These are phyloP conservation scores for Tricholoma flavovirens DNA, from an alignment of 768 basidiomycete genomes.

Conservation along the genomic window DNA sequence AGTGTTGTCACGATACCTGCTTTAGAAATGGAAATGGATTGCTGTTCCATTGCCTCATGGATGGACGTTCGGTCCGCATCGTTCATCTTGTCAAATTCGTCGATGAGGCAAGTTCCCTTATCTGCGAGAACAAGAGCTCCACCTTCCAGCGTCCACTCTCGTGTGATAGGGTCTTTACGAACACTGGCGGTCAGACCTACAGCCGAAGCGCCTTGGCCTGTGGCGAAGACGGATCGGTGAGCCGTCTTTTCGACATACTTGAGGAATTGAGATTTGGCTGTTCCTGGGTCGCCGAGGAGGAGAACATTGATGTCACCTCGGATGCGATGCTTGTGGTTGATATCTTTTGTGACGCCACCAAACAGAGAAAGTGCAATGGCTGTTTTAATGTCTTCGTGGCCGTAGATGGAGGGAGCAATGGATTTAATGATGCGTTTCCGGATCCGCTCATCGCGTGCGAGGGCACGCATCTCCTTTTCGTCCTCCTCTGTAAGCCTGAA, in stretches of 20 bases:
- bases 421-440: slow-evolving; percentile 97
- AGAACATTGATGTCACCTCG: slow-evolving; percentile 98
- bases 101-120: slow-evolving; percentile 95
- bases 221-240: slow-evolving; percentile 95
- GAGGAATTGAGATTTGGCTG: slow-evolving; percentile 97
- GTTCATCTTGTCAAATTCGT: slow-evolving; percentile 99
- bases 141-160: slow-evolving; percentile 98
- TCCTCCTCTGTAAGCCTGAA: slow-evolving; percentile 97
- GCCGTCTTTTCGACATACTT: slow-evolving; percentile 99
- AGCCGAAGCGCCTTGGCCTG: slow-evolving; percentile 96
- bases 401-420: slow-evolving; percentile 98
- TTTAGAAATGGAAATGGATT: slow-evolving; percentile 98
- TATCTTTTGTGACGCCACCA: slow-evolving; percentile 90
- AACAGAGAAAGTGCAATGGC: slow-evolving; percentile 94
- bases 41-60: slow-evolving; percentile 99
- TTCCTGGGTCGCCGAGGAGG: slow-evolving; percentile 95
- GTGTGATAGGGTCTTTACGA: slow-evolving; percentile 95
- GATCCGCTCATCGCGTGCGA: slow-evolving; percentile 90
- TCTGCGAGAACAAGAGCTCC: slow-evolving; percentile 98
- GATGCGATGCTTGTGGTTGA: slow-evolving; percentile 93
- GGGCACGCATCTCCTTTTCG: slow-evolving; percentile 81
- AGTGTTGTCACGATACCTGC: slow-evolving; percentile 98
- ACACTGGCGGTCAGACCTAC: slow-evolving; percentile 99
- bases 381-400: slow-evolving; percentile 98
- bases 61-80: slow-evolving; percentile 96